Base-by-base conservation (phyloP, 371 early-diverging fungal genomes). In the Umbelopsis sp. region DNA sequence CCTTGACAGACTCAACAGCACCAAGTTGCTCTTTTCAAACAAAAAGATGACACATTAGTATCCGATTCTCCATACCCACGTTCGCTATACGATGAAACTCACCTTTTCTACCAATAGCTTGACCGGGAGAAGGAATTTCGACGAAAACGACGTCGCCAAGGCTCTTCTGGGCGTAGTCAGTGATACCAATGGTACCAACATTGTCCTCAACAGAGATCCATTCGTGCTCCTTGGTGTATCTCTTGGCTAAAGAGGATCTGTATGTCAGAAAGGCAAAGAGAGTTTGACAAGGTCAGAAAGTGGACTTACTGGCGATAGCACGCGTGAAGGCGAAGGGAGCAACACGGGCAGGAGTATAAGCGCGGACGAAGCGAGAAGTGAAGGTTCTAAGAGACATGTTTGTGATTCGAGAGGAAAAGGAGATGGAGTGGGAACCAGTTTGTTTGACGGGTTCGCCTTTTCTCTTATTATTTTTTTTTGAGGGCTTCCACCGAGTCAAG, bases 61-160 rank as follows among this genome's bases (percentile, higher is more conserved):
- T n/a, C 16, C 20, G 18, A 3, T 4, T 29, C 29, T 29, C 4
- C 48, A 2, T 48, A 32, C 20, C 4, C 38, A 22, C 48, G 22
- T 10, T 16, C 25, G 12, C 46, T 4, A 0, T 9, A 65, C 50
- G 6, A 16, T 38, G 20, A 46, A 18, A 38, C 76, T 72, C 79
- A 93, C 94, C 92, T 52, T 83, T 82, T 73, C 79, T 70, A 11
- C 78, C 81, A 20, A 94, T 84, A 12, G 65, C 66, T 20, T 74
- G 76, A 69, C 91, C 95, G 44, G 88, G 88, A 70, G 78, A 70
- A 76, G 88, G 78, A 86, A 92, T 77, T 81, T 97, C 97, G 48
- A 93, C 94, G 75, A 86, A 98, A 65, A 98, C 99, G 57, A 98
- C 93, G 74, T 98, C 99, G 70, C 99, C 99, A 44, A 98, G 90